Evolutionary conservation across 2,329 filamentous ascomycete genomes (phyloP).

Genomic region (Aspergillus sp.): DNA sequence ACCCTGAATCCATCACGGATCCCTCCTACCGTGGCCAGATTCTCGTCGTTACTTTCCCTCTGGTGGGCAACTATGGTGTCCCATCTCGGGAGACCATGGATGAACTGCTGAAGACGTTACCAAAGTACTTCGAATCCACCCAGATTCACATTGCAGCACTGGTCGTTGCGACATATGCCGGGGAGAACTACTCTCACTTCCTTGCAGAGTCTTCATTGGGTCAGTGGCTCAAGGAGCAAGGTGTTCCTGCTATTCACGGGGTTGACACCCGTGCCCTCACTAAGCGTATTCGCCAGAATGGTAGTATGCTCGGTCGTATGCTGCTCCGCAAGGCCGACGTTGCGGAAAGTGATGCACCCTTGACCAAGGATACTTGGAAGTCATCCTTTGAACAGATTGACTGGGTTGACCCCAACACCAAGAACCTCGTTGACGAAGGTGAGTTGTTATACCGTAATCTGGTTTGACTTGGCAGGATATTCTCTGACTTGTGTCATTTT

Average conservation of each 20-base stretch:
- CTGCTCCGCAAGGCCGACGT: conserved; percentile 65
- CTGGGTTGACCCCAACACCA: conserved; percentile 88
- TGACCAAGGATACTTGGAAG: conserved; percentile 49
- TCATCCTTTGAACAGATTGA: conserved; percentile 73
- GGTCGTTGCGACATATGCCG: conserved; percentile 85
- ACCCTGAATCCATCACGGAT: conserved; percentile 90
- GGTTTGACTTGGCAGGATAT: neutral
- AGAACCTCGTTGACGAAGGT: conserved; percentile 95
- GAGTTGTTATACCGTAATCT: conserved; percentile 41
- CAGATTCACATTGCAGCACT: conserved; percentile 93
- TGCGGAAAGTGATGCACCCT: conserved; percentile 34
- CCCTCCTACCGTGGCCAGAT: conserved; percentile 92
- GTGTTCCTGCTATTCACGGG: conserved; percentile 88
- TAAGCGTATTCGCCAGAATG: conserved; percentile 89
- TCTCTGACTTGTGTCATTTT: conserved; percentile 32
- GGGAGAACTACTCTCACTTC: conserved; percentile 94
- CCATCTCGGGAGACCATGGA: conserved; percentile 83
- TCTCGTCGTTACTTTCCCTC: conserved; percentile 90
- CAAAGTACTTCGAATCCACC: conserved; percentile 88
- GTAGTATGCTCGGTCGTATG: conserved; percentile 94
- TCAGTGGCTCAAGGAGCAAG: conserved; percentile 94
- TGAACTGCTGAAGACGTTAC: conserved; percentile 78
- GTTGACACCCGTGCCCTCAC: conserved; percentile 92
- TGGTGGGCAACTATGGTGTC: conserved; percentile 97
- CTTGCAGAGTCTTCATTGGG: conserved; percentile 87